phyloP scores from a whole-genome alignment of 1,284 basidiomycete species.

The Sporisorium graminicola region DNA sequence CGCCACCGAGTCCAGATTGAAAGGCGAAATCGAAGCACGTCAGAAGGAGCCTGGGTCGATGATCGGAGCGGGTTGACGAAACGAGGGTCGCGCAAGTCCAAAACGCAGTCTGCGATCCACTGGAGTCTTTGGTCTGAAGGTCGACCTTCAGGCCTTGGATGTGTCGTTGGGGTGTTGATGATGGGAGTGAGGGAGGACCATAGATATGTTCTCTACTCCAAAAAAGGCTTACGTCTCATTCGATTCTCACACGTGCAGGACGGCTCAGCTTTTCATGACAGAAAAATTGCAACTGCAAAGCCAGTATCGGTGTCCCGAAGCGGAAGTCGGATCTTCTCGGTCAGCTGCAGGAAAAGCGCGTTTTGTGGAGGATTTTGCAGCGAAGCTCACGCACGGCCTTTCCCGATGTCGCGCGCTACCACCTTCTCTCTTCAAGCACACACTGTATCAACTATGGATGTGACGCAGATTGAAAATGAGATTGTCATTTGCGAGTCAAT shows the following conservation, averaged over 20 bases:
- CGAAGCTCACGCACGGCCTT: not conserved
- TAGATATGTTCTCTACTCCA: no score
- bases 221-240: no score
- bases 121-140: not conserved
- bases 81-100: no score
- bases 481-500: not conserved
- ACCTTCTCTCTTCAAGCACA: not conserved
- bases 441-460: not conserved
- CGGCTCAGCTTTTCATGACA: not conserved
- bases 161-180: not conserved
- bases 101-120: not conserved
- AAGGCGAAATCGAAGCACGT: not conserved
- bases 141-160: constrained; percentile 3
- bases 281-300: not conserved
- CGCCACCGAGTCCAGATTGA: not conserved
- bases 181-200: not conserved
- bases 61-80: no score
- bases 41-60: not conserved
- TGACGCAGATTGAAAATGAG: not conserved
- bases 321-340: constrained; percentile 5
- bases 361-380: not conserved
- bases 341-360: not conserved
- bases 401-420: not conserved
- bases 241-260: constrained; percentile 1
- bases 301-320: not conserved